Evolutionary conservation across 805 yeast species (phyloP).

Genomic region (Schizosaccharomyces lindneri): DNA sequence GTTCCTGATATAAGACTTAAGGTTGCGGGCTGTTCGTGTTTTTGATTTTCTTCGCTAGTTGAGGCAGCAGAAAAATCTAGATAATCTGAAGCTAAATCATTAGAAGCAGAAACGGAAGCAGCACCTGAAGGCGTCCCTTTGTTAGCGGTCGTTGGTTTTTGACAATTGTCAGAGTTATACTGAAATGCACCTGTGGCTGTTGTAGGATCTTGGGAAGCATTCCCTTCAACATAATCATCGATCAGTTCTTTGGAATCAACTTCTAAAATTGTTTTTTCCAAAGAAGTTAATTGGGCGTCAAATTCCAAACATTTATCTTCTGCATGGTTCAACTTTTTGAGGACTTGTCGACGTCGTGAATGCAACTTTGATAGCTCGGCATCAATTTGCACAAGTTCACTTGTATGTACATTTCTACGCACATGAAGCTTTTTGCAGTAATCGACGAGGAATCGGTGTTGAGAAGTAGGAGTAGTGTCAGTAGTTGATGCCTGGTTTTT

Average conservation of each 20-base stretch:
- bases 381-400: not conserved
- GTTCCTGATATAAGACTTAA: conserved; percentile 20
- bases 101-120: too few relatives aligned
- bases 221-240: too few relatives aligned
- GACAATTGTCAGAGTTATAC: too few relatives aligned
- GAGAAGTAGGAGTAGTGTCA: not conserved
- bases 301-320: not conserved
- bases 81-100: not conserved
- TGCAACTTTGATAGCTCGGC: not conserved
- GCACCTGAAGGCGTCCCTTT: too few relatives aligned
- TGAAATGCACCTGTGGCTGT: too few relatives aligned
- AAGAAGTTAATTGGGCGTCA: not conserved
- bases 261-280: not conserved
- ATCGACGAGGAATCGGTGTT: not conserved
- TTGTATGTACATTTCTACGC: not conserved
- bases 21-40: not conserved
- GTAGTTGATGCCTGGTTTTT: not conserved
- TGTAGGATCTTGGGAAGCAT: too few relatives aligned
- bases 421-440: not conserved
- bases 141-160: too few relatives aligned
- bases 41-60: not conserved
- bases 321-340: conserved; percentile 4
- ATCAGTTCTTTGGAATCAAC: not conserved
- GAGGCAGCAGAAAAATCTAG: not conserved
- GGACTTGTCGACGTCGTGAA: not conserved